Evolutionary conservation across 192 early-diverging fungal genomes (phyloP).

Genomic region (Backusella mclennaniae): DNA sequence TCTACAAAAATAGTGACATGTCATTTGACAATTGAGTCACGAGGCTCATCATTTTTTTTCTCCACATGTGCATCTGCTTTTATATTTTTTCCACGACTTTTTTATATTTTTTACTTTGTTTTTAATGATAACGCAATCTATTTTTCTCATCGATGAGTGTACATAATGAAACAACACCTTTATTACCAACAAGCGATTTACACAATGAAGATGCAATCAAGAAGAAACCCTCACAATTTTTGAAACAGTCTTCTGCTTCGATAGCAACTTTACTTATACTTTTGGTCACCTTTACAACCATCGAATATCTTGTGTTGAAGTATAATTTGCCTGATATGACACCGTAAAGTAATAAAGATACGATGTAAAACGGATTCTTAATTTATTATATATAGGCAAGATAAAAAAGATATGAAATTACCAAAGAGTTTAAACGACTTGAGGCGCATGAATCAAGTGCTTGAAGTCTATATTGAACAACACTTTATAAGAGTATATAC

Average conservation of each 20-base stretch:
- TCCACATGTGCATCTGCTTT: background rate
- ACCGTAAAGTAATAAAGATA: conserved; percentile 16
- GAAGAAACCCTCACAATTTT: background rate
- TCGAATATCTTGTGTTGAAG: conserved; percentile 27
- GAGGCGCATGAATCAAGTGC: conserved; percentile 41
- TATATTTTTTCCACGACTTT: background rate
- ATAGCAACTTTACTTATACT: conserved; percentile 24
- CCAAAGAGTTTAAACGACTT: conserved; percentile 52
- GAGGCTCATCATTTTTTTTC: background rate
- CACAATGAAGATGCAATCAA: background rate
- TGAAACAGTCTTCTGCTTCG: conserved; percentile 23
- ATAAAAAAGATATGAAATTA: conserved; percentile 44
- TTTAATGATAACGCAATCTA: background rate
- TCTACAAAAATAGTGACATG: background rate
- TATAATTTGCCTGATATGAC: conserved; percentile 29
- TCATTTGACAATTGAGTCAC: background rate
- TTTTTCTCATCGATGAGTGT: background rate
- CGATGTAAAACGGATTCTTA: background rate
- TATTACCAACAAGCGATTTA: background rate
- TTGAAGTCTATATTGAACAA: conserved; percentile 47
- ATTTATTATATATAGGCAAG: conserved; percentile 35
- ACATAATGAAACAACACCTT: background rate
- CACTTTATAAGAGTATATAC: conserved; percentile 49
- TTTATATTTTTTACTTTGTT: background rate
- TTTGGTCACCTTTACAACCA: conserved; percentile 19